Conservation (phyloP, 768 basidiomycete genomes). For the Termitomyces eurrhizus region DNA sequence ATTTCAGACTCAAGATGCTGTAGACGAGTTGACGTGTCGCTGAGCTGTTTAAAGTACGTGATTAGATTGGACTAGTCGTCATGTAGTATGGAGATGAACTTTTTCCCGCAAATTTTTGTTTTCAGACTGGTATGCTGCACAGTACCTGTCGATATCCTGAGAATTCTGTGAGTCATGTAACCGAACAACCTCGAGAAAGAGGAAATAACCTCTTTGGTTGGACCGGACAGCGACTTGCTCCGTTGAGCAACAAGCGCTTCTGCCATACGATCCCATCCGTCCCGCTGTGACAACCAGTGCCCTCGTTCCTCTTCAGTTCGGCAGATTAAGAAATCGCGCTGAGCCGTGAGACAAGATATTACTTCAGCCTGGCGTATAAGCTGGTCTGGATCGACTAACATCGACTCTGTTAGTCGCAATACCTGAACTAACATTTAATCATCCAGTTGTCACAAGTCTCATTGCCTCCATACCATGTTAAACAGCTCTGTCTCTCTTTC, state of each 20-base stretch:
- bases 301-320: constrained; percentile 55
- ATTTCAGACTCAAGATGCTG: constrained; percentile 61
- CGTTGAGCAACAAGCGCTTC: constrained; percentile 59
- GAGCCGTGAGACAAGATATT: constrained; percentile 51
- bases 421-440: constrained; percentile 30
- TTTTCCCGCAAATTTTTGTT: constrained; percentile 58
- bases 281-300: constrained; percentile 59
- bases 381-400: constrained; percentile 35
- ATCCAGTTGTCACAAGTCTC: neutral
- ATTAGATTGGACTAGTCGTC: neutral
- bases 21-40: constrained; percentile 52
- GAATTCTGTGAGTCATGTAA: constrained; percentile 9
- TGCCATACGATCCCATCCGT: constrained; percentile 61
- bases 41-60: constrained; percentile 37
- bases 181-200: neutral
- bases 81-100: constrained; percentile 31
- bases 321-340: constrained; percentile 53
- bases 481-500: constrained; percentile 46
- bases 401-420: constrained; percentile 39
- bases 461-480: constrained; percentile 46
- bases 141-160: constrained; percentile 56
- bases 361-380: constrained; percentile 58
- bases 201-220: constrained; percentile 15
- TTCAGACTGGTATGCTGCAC: constrained; percentile 51
- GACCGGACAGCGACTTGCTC: constrained; percentile 29